phyloP scores from a whole-genome alignment of 2,329 filamentous ascomycete species.

The Aspergillus transmontanensis region DNA sequence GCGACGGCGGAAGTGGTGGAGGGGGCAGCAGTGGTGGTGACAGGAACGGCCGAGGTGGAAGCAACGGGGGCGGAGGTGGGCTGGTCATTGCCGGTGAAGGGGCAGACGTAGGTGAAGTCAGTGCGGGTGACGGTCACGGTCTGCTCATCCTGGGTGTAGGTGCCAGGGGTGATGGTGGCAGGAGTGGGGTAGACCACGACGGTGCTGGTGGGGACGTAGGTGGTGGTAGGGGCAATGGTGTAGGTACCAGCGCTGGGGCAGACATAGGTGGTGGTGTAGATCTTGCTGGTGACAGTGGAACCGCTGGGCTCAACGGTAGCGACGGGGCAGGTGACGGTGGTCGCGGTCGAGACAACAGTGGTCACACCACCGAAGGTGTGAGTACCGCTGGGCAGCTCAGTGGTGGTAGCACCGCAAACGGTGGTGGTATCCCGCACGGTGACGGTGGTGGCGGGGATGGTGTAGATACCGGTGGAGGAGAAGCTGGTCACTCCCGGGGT shows the following conservation, averaged over 20 bases:
- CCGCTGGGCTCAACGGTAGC: slow-evolving; percentile 64
- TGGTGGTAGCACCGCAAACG: slow-evolving; percentile 65
- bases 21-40: slow-evolving; percentile 24
- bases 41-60: slow-evolving; percentile 21
- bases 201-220: slow-evolving; percentile 55
- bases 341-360: slow-evolving; percentile 66
- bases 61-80: slow-evolving; percentile 30
- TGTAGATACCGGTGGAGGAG: slow-evolving; percentile 72
- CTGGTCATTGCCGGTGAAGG: slow-evolving; percentile 56
- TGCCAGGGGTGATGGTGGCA: slow-evolving; percentile 67
- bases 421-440: slow-evolving; percentile 68
- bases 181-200: slow-evolving; percentile 66
- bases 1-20: slow-evolving; percentile 23
- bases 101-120: slow-evolving; percentile 70
- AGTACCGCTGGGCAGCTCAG: slow-evolving; percentile 63
- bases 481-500: slow-evolving; percentile 55
- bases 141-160: slow-evolving; percentile 70
- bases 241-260: slow-evolving; percentile 75
- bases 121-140: slow-evolving; percentile 71
- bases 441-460: slow-evolving; percentile 72
- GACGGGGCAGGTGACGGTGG: slow-evolving; percentile 70
- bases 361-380: slow-evolving; percentile 74
- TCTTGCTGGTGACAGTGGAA: slow-evolving; percentile 65
- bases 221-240: slow-evolving; percentile 71
- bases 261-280: slow-evolving; percentile 70